A percentile compares a stretch with the other conserved stretches of the same genome.
phyloP scores from a whole-genome alignment of 2,329 filamentous ascomycete species.

The Fusarium sp. region DNA sequence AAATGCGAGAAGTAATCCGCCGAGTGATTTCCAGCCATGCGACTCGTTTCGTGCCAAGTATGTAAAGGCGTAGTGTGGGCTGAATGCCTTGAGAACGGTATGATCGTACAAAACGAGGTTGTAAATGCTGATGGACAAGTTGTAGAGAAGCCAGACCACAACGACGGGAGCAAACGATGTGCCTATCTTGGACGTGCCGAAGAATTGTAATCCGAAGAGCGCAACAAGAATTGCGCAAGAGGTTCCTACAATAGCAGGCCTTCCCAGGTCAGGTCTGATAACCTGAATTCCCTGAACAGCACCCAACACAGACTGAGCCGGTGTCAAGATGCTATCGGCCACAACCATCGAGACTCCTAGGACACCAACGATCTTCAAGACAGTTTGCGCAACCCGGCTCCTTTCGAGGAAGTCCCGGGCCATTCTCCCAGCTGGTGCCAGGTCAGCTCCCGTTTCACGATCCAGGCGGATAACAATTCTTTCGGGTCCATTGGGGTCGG shows the following conservation, averaged over 20 bases:
- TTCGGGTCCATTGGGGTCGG: slow-evolving; percentile 67
- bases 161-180: slow-evolving; percentile 76
- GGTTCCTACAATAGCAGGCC: slow-evolving; percentile 72
- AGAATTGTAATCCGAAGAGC: slow-evolving; percentile 75
- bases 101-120: slow-evolving; percentile 68
- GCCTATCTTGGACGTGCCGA: slow-evolving; percentile 74
- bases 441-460: slow-evolving; percentile 69
- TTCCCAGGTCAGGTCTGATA: slow-evolving; percentile 68
- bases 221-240: slow-evolving; percentile 75
- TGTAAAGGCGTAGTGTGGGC: slow-evolving; percentile 70
- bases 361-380: slow-evolving; percentile 74
- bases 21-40: slow-evolving; percentile 75
- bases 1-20: slow-evolving; percentile 81
- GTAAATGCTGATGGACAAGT: slow-evolving; percentile 75
- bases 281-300: slow-evolving; percentile 76
- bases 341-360: slow-evolving; percentile 79
- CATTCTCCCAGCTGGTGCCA: slow-evolving; percentile 65
- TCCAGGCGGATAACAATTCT: slow-evolving; percentile 71
- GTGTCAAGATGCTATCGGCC: slow-evolving; percentile 75
- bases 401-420: slow-evolving; percentile 72
- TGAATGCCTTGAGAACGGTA: slow-evolving; percentile 70
- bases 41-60: slow-evolving; percentile 73
- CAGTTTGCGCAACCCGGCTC: slow-evolving; percentile 64
- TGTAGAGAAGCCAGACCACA: slow-evolving; percentile 76
- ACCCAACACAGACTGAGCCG: slow-evolving; percentile 78